Conservation (phyloP, 768 basidiomycete genomes). For the Podaxis sp. region DNA sequence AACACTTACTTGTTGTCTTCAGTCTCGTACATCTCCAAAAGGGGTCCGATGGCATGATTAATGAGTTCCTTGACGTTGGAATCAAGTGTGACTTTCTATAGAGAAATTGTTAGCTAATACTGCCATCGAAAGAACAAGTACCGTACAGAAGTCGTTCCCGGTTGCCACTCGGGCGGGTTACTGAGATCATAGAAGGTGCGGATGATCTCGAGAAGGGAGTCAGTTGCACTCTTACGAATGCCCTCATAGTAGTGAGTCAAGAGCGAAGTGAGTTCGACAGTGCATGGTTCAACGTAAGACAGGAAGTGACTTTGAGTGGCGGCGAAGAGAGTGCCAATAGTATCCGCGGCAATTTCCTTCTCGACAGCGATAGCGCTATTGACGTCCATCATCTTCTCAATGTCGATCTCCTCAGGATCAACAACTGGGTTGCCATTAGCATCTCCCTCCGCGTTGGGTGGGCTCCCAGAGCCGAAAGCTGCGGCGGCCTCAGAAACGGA, state of each 20-base stretch:
- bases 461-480: conserved; percentile 70
- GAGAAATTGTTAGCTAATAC: conserved; percentile 3
- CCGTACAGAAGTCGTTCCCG: conserved; percentile 47
- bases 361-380: conserved; percentile 97
- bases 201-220: conserved; percentile 84
- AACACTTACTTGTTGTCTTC: conserved; percentile 94
- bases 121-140: background rate
- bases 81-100: conserved; percentile 42
- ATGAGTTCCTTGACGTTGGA: conserved; percentile 76
- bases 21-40: conserved; percentile 86
- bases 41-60: conserved; percentile 62
- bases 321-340: conserved; percentile 86
- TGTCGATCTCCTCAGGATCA: conserved; percentile 74
- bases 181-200: conserved; percentile 89
- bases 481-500: conserved; percentile 49
- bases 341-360: conserved; percentile 98
- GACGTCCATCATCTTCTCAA: conserved; percentile 86
- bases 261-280: conserved; percentile 72
- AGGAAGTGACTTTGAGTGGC: conserved; percentile 82
- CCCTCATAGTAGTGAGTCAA: conserved; percentile 96
- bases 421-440: conserved; percentile 51
- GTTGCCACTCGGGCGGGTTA: conserved; percentile 76
- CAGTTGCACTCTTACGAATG: conserved; percentile 89
- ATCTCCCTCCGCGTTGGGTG: conserved; percentile 56
- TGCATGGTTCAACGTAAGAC: conserved; percentile 81